Conservation (phyloP, 306 rosid genomes). For the Vachellia collinsii region DNA sequence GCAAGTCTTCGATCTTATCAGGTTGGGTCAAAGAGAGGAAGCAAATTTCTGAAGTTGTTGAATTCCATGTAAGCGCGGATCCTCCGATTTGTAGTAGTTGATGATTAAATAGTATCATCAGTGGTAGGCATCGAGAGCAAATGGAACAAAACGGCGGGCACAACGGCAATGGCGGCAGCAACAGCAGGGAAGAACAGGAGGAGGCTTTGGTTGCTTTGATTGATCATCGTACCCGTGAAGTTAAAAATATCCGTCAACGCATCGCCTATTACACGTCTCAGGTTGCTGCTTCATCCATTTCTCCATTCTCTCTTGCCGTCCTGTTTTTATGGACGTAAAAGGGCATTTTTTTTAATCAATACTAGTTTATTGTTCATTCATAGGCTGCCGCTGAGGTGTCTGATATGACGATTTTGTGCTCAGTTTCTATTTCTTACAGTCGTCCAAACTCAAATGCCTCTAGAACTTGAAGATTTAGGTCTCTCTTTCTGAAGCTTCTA, state of each 20-base stretch:
- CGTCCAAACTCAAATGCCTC: neutral
- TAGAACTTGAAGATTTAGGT: constrained; percentile 18
- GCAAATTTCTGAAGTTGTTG: neutral
- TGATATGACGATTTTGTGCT: neutral
- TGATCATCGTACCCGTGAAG: constrained; percentile 66
- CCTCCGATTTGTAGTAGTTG: constrained; percentile 28
- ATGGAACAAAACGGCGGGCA: constrained; percentile 34
- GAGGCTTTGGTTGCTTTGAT: constrained; percentile 65
- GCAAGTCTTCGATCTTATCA: neutral
- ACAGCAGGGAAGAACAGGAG: constrained; percentile 58
- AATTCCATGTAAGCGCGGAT: constrained; percentile 10
- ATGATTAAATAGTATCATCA: neutral
- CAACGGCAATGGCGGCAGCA: neutral
- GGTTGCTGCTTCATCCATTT: constrained; percentile 38
- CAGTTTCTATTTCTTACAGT: neutral
- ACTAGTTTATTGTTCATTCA: neutral
- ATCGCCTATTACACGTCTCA: constrained; percentile 56
- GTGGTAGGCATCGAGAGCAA: constrained; percentile 15
- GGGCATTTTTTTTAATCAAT: neutral
- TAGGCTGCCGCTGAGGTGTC: neutral
- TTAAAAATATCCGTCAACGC: constrained; percentile 46
- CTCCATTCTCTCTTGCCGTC: neutral
- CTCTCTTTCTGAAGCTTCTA: neutral
- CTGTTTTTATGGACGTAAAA: neutral
- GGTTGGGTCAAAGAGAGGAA: neutral